Conservation (phyloP, 2,329 filamentous ascomycete genomes). For the Sporothrix pseudoabietina region DNA sequence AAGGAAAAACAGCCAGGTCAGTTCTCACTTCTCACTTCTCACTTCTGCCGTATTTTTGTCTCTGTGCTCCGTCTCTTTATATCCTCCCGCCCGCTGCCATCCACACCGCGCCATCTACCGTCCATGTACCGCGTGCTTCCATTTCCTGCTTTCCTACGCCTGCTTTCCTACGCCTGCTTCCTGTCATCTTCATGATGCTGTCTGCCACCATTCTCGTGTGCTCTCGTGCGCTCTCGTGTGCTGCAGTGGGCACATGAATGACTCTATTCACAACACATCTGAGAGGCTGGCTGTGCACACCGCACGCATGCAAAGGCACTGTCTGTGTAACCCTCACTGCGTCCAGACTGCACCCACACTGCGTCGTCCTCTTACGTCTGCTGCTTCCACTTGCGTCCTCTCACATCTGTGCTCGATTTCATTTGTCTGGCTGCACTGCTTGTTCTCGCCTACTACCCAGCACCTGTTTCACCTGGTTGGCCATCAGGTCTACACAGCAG, state of each 20-base stretch:
- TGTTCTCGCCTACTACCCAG: not conserved
- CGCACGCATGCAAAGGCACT: not conserved
- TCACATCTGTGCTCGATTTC: not conserved
- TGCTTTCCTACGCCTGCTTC: not conserved
- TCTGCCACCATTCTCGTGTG: not conserved
- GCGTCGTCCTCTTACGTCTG: not conserved
- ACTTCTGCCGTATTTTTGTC: not conserved
- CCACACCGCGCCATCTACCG: constrained; percentile 6
- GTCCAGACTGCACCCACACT: not conserved
- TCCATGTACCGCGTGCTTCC: not conserved
- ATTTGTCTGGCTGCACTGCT: not conserved
- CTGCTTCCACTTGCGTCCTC: not conserved
- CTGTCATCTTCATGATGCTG: not conserved
- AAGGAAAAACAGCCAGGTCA: constrained; percentile 7
- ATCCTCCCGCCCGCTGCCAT: not conserved
- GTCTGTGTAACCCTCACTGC: constrained; percentile 12
- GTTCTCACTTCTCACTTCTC: constrained; percentile 22
- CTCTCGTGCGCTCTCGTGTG: not conserved
- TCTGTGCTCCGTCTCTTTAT: constrained; percentile 18
- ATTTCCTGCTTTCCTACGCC: not conserved
- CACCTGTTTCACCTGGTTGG: not conserved
- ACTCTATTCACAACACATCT: not conserved
- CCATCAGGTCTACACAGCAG: not conserved
- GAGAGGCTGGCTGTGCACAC: not conserved
- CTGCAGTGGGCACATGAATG: not conserved